Percentiles rank a stretch among this genome's conserved stretches.
phyloP scores from a whole-genome alignment of 2,329 filamentous ascomycete species.

The Pseudogymnoascus verrucosus region DNA sequence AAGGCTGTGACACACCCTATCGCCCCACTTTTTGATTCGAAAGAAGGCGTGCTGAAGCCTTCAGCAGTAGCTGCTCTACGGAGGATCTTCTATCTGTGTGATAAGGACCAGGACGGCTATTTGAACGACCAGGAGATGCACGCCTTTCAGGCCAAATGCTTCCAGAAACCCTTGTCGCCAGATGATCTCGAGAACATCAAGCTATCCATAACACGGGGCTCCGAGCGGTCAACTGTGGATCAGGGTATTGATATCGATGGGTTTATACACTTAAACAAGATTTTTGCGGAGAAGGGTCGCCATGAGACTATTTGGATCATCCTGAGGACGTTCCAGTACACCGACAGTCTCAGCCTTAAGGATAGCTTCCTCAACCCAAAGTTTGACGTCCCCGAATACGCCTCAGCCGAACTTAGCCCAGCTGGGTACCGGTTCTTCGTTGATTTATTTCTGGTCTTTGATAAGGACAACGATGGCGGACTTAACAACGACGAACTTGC shows the following conservation, averaged over 20 bases:
- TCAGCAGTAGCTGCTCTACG: conserved; percentile 78
- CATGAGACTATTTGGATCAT: conserved; percentile 99
- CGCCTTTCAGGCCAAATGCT: conserved; percentile 85
- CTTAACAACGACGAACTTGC: conserved; percentile 78
- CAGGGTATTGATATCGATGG: conserved; percentile 73
- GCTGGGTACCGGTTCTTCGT: conserved; percentile 96
- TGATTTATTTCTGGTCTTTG: conserved; percentile 87
- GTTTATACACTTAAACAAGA: conserved; percentile 85
- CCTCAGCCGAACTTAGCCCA: conserved; percentile 88
- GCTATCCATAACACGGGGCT: conserved; percentile 64
- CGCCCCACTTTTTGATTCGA: conserved; percentile 92
- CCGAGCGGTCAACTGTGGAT: conserved; percentile 53
- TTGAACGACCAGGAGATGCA: conserved; percentile 85
- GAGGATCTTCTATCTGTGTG: conserved; percentile 89
- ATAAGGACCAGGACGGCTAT: conserved; percentile 91
- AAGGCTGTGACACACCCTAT: conserved; percentile 97
- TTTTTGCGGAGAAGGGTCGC: conserved; percentile 93
- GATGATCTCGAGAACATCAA: conserved; percentile 91
- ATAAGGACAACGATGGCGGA: conserved; percentile 95
- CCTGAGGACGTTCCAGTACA: conserved; percentile 88
- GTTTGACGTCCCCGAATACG: conserved; percentile 86
- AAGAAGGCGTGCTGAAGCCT: conserved; percentile 81
- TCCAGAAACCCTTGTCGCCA: conserved; percentile 73
- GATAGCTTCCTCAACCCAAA: conserved; percentile 88
- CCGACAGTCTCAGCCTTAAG: conserved; percentile 84